These are phyloP conservation scores for Amanita muscaria DNA, from an alignment of 768 basidiomycete genomes.

Conservation along the genomic window DNA sequence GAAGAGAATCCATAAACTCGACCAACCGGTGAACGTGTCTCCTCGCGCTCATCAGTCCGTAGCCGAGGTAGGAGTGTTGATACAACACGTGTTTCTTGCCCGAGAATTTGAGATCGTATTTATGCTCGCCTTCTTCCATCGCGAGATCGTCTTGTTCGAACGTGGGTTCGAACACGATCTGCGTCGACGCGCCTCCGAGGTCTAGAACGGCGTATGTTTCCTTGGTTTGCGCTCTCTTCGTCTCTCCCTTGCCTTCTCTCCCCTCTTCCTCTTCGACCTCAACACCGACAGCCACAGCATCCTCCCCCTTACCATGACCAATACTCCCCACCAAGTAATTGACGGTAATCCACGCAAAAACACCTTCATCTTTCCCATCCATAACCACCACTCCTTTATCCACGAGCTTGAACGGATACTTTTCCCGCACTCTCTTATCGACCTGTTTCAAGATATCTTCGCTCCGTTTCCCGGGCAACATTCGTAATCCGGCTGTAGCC, in stretches of 20 bases:
- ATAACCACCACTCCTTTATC: conserved; percentile 71
- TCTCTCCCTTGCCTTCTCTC: conserved; percentile 63
- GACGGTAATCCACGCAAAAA: conserved; percentile 98
- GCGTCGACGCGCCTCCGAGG: conserved; percentile 93
- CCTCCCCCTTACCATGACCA: conserved; percentile 35
- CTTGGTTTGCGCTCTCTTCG: conserved; percentile 14
- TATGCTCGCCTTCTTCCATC: conserved; percentile 79
- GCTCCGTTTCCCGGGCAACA: conserved; percentile 56
- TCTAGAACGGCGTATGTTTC: conserved; percentile 84
- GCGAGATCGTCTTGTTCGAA: conserved; percentile 31
- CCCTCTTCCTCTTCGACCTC: conserved; percentile 91
- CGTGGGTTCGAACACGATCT: conserved; percentile 91
- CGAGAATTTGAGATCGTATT: conserved; percentile 74
- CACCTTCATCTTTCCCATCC: conserved; percentile 94
- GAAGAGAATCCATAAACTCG: conserved; percentile 82
- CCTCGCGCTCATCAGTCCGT: conserved; percentile 87
- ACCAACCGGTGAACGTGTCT: conserved; percentile 81
- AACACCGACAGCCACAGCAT: too few relatives aligned
- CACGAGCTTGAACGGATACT: conserved; percentile 57
- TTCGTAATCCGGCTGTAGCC: conserved; percentile 80
- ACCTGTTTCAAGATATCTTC: conserved; percentile 72
- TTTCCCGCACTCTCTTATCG: conserved; percentile 39
- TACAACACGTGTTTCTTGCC: conserved; percentile 70
- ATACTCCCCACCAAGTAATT: conserved; percentile 85
- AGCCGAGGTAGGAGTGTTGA: conserved; percentile 97